phyloP scores from a whole-genome alignment of 257 asterid genomes.

The Anisodus tanguticus region DNA sequence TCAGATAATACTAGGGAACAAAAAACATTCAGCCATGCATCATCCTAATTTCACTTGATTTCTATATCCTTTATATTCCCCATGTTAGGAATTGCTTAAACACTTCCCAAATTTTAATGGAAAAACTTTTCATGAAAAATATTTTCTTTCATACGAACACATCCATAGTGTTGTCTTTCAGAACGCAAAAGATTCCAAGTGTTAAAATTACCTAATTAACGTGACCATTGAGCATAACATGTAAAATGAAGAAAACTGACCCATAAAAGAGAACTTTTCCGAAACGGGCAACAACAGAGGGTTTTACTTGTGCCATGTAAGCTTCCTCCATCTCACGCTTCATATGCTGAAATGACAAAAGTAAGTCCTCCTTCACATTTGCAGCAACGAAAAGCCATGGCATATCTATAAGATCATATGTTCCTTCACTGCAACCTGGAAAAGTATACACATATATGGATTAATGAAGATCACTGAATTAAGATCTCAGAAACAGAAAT shows the following conservation, averaged over 20 bases:
- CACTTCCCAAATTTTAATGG: not conserved
- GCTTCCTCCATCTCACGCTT: conserved; percentile 34
- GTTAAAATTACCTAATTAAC: not conserved
- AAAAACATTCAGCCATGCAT: not conserved
- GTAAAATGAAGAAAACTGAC: conserved; percentile 39
- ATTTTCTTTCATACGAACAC: too few relatives aligned
- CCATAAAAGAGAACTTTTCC: conserved; percentile 51
- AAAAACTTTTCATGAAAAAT: too few relatives aligned
- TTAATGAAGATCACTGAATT: too few relatives aligned
- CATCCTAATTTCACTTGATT: not conserved
- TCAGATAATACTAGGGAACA: not conserved
- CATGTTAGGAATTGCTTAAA: not conserved
- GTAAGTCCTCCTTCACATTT: conserved; percentile 45
- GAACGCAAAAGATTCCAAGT: not conserved
- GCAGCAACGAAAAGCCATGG: conserved; percentile 48
- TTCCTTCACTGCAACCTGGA: conserved; percentile 31
- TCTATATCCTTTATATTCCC: not conserved
- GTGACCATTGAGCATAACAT: not conserved
- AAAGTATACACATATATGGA: not conserved
- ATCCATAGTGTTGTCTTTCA: not conserved
- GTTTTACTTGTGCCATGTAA: conserved; percentile 40
- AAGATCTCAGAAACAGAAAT: not conserved
- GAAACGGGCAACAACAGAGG: conserved; percentile 45
- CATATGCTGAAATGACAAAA: conserved; percentile 43
- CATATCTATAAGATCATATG: conserved; percentile 26